phyloP scores from a whole-genome alignment of 2,329 filamentous ascomycete genomes.

The Coniella vitis region DNA sequence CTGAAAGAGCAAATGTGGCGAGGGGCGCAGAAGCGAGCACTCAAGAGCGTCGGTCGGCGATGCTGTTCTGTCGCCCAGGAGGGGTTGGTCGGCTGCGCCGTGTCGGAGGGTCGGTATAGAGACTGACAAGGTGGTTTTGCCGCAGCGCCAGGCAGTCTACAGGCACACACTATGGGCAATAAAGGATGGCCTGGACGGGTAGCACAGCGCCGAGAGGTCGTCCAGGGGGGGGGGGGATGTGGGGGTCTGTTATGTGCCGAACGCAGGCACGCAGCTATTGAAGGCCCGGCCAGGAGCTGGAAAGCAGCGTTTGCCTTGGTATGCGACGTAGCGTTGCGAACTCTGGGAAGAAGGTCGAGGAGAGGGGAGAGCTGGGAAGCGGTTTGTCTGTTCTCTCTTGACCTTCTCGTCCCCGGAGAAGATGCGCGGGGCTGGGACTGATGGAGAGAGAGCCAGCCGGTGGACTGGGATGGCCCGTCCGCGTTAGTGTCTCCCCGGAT shows the following conservation, averaged over 20 bases:
- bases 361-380: background rate
- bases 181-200: slow-evolving; percentile 1
- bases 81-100: slow-evolving; percentile 8
- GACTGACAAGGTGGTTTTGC: slow-evolving; percentile 2
- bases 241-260: background rate
- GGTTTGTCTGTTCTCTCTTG: no score
- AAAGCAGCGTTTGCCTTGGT: no score
- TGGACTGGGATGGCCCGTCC: no score
- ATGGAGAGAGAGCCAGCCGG: no score
- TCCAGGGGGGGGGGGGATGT: slow-evolving; percentile 5
- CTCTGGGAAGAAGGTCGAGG: background rate
- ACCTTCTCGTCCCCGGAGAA: no score
- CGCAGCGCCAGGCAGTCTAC: slow-evolving; percentile 1
- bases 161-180: background rate
- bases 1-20: background rate
- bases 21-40: background rate
- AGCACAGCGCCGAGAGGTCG: background rate
- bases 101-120: slow-evolving; percentile 10
- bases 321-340: no score
- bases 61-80: slow-evolving; percentile 2
- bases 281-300: no score
- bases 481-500: no score
- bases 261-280: no score
- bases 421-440: no score
- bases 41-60: background rate